Evolutionary conservation across 345 rosid species (phyloP), one percentile per base, ranked within the genome.

Genomic region (Psidium friedrichsthalianum): DNA sequence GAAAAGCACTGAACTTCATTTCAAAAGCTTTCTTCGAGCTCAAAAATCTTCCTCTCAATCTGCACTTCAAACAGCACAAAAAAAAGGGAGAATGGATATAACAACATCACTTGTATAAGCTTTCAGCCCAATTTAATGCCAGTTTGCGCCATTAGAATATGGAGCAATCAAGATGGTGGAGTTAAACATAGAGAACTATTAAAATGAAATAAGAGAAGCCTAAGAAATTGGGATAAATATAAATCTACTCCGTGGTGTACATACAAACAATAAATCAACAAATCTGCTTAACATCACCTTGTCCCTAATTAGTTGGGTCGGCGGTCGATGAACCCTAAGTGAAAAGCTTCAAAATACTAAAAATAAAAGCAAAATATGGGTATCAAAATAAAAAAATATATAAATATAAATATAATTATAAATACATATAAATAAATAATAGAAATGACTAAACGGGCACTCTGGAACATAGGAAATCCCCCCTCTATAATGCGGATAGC

Each of bases 21-120:
- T 86, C 78, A 84, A 44, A 42, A 42, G 51, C 83, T 56, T 13
- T 16, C 61, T 56, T 86, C 83, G 22, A 88, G 86, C 85, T 88
- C 90, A 84, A 88, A 84, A 61, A 88, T 84, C 83, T 56, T 84
- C 82, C 88, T 82, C 59, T 88, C 90, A 85, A 86, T 88, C 88
- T 84, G 86, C 86, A 86, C 36, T 84, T 86, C 76, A 84, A 83
- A 86, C 6, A 14, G 25, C 18, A 0, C 69, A 78, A 18, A 42
- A 25, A 57, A 61, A 22, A 40, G 9, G 24, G 36, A 25, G 8
- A 58, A 86, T 18, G 52, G 25, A 74, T 29, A 83, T 40, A 56
- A 58, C 24, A 56, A 58, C 36, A 82, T 58, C 44, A 32, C 44
- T 64, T 32, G 40, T 64, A 32, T 32, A 64, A 32, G 44, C 44